Base-by-base conservation (phyloP, 2,329 filamentous ascomycete genomes). In the Kalaharituber pfeilii region DNA sequence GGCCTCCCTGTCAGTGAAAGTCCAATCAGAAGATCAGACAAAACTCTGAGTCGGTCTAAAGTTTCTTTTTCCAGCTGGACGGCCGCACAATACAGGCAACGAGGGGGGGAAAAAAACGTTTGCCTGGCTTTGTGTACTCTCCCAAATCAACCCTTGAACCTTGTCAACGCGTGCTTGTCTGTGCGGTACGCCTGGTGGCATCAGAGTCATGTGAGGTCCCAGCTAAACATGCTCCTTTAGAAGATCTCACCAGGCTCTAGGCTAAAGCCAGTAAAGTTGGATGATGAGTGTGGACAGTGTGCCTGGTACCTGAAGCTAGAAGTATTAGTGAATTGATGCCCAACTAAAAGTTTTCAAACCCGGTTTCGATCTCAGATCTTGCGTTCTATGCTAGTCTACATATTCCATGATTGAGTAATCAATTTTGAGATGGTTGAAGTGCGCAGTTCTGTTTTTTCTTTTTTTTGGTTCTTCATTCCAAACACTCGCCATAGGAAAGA, bases 71-170 rank as follows among this genome's bases (percentile, higher is more conserved):
- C 20, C 33, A 39, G 13, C 2, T 15, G 20, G 33, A 13, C 33
- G 13, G 18, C 2, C 33, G 13, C 33, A 39, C 7, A 33, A n/a
- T 18, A 39, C 33, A 39, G 18, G 8, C 45, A 57, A 33, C 60
- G 59, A 9, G 54, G 62, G 49, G 59, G 60, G n/a, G 57, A 59
- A 36, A 62, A 59, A 54, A 63, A 59, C 49, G 62, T 61, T 52
- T 61, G 62, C 55, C 61, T 64, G 55, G 49, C 57, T 13, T 55
- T 39, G 33, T 18, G 8, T 39, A 39, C 20, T 39, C 33, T 39
- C n/a, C n/a, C n/a, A n/a, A n/a, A n/a, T n/a, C n/a, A n/a, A 39
- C 7, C 33, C 33, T 39, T 39, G 33, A 36, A 36, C 30, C 30
- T 36, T 36, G 30, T 36, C 30, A 18, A 39, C 33, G 4, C 33